A percentile compares a stretch with the other conserved stretches of the same genome.
Evolutionary conservation across 73 alveolate genomes (phyloP).

Genomic region (Diophrys sp.): DNA sequence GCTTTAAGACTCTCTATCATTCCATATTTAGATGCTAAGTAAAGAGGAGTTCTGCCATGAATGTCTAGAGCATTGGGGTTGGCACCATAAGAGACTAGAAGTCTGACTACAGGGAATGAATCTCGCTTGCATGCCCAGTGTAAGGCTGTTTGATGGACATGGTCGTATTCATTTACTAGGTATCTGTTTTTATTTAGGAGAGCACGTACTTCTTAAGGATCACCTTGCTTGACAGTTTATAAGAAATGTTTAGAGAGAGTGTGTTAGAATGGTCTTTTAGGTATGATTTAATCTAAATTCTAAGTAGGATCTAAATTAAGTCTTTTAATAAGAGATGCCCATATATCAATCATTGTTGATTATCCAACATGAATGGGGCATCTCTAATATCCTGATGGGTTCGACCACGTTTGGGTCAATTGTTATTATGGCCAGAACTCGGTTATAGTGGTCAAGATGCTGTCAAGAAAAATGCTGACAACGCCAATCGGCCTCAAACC

Average conservation of each 20-base stretch:
- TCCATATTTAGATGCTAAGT: neutral
- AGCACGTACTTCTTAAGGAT: neutral
- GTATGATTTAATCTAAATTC: neutral
- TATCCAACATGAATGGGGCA: too few relatives aligned
- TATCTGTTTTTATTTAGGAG: neutral
- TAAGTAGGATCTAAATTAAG: neutral
- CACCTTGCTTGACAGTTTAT: neutral
- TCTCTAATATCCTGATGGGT: too few relatives aligned
- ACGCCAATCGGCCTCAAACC: too few relatives aligned
- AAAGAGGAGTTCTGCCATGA: neutral
- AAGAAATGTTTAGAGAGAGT: neutral
- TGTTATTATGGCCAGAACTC: too few relatives aligned
- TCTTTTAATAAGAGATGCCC: neutral
- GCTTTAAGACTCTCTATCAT: neutral
- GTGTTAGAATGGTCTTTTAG: neutral
- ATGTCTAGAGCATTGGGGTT: neutral
- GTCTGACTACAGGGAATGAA: neutral
- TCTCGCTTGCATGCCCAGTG: neutral
- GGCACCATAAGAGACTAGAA: neutral
- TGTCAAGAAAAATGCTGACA: too few relatives aligned
- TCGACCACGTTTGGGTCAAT: too few relatives aligned
- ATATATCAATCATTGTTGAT: neutral
- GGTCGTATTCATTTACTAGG: neutral
- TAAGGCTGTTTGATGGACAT: neutral
- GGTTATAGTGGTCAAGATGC: too few relatives aligned